Evolutionary conservation across 257 asterid species (phyloP), one percentile per base, ranked within the genome.

Genomic region (Voacanga thouarsii): DNA sequence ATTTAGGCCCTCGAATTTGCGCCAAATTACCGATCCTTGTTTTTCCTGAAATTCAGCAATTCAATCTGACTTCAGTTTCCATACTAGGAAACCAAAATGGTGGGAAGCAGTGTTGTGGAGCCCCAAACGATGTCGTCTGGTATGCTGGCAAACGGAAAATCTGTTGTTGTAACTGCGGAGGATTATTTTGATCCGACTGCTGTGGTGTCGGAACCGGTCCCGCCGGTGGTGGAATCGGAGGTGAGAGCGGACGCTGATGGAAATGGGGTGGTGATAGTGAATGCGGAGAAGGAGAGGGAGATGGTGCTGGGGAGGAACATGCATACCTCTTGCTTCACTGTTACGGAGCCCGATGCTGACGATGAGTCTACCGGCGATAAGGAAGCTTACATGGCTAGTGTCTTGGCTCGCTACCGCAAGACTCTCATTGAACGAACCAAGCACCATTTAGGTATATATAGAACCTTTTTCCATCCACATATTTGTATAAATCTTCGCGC

Each of bases 301-400:
- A 93, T 95, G 18, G 92, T 95, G 43, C 56, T 95, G 28, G 99
- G 99, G 73, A 75, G 85, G 85, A 95, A 95, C 84, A 89, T 96
- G 83, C 99, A 92, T 79, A 90, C 97, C 76, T 80, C 85, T 79
- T 87, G 92, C 86, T 80, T 90, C 77, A 96, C 87, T 83, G 98
- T 96, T 63, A 96, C 98, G 59, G 98, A 96, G 90, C 98, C 97
- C 11, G 97, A 93, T 14, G 94, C 96, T 4, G 97, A 93, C 80
- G 98, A 95, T 71, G 98, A 96, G 60, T 84, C 92, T 12, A 96
- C 99, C n/a, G 99, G 98, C 1, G 97, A 96, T 84, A 92, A 93
- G 82, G 99, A 96, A 47, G 99, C 99, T 24, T 75, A 88, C 76
- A 96, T 96, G 97, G 99, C 99, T 67, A 87, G 96, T 79, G 91